Evolutionary conservation across 2,329 filamentous ascomycete species (phyloP).

Genomic region (Fusarium veterinarium): DNA sequence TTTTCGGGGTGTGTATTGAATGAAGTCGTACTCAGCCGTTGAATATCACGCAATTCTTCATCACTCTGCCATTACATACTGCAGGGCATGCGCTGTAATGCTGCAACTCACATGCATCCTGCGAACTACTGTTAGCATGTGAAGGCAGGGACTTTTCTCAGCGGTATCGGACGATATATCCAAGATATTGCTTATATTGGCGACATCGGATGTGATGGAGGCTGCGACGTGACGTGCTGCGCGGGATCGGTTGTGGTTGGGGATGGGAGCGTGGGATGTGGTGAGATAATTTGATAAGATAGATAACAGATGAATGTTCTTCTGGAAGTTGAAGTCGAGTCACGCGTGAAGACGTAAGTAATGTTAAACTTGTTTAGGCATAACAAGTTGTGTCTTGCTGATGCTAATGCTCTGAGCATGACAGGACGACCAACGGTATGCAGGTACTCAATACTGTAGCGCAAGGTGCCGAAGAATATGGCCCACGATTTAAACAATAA

Average conservation of each 20-base stretch:
- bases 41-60: slow-evolving; percentile 9
- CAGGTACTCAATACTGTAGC: slow-evolving; percentile 24
- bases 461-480: not conserved
- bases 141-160: not conserved
- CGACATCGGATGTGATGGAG: slow-evolving; percentile 15
- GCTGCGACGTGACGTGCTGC: not conserved
- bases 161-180: slow-evolving; percentile 7
- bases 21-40: not conserved
- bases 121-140: slow-evolving; percentile 15
- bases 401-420: not conserved
- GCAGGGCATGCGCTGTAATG: not conserved
- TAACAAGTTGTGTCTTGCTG: not conserved
- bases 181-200: not conserved
- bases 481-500: not conserved
- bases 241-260: slow-evolving; percentile 21
- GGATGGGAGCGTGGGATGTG: slow-evolving; percentile 24
- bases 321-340: slow-evolving; percentile 13
- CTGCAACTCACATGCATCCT: not conserved
- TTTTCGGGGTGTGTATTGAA: not conserved
- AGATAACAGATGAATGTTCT: slow-evolving; percentile 13
- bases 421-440: slow-evolving; percentile 10
- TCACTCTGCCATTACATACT: not conserved
- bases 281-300: slow-evolving; percentile 15
- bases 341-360: not conserved
- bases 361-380: not conserved